Evolutionary conservation across 352 stramenopile species (phyloP), one percentile per base, ranked within the genome.

Genomic region (Phytopythium chamaehyphon): DNA sequence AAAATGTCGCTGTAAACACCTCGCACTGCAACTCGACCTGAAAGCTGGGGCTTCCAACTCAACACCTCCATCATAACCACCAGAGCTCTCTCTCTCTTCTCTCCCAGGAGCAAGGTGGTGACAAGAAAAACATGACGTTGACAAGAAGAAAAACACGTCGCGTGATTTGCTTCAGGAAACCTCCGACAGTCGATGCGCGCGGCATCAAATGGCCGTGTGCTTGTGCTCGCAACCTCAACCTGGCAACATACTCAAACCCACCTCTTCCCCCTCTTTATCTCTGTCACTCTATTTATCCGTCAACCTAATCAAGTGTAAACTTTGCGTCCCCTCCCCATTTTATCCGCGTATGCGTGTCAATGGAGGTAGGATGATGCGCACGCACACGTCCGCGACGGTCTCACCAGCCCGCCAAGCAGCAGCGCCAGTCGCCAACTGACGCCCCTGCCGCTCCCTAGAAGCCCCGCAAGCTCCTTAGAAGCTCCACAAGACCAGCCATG

Each of bases 161-260:
- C n/a, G n/a, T n/a, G n/a, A n/a, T n/a, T n/a, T n/a, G n/a, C 28
- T 33, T 33, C 28, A 33, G 28, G 28, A 33, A 33, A 33, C 28
- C 28, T 33, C 28, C 28, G 28, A 33, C 28, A 33, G 28, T 33
- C 28, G 28, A 33, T 33, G 28, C n/a, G 28, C 28, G 28, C 28
- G 28, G 28, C 28, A 51, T 51, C 46, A 51, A 51, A 42, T 35
- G 46, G 19, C 46, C 1, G 46, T 51, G 46, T 51, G 18, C 37
- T 51, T 51, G 19, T 43, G 46, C 28, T 15, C 19, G n/a, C 31
- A 51, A 51, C 31, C 18, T 42, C 46, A 51, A 43, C 19, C 19
- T 43, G 46, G 10, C 35, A 18, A 51, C 10, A 2, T 43, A 19
- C 24, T 21, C 18, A 15, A 51, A 28, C 42, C 18, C 22, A 35